phyloP scores from a whole-genome alignment of 306 rosid species.

The Citrullus colocynthis region DNA sequence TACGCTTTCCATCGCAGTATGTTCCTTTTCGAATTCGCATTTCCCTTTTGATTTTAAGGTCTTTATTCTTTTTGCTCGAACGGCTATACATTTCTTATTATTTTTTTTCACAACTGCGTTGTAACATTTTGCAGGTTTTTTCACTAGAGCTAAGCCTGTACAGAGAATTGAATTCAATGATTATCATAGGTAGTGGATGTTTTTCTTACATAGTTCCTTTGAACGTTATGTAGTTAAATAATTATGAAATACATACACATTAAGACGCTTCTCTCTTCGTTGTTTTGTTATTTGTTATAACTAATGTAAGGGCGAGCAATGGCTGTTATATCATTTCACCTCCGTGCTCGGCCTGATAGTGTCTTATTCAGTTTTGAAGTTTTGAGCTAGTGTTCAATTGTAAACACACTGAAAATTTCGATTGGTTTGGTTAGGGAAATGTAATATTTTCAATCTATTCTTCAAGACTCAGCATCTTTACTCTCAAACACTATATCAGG shows the following conservation, averaged over 20 bases:
- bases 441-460: not conserved
- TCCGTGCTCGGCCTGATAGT: not conserved
- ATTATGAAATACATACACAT: not conserved
- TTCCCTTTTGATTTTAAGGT: not conserved
- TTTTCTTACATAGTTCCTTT: not conserved
- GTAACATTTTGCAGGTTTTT: conserved; percentile 28
- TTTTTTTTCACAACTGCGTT: not conserved
- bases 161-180: conserved; percentile 49
- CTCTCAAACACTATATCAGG: not conserved
- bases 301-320: not conserved
- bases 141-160: conserved; percentile 67
- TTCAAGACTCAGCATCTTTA: not conserved
- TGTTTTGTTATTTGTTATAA: not conserved
- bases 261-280: not conserved
- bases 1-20: conserved; percentile 35
- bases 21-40: not conserved
- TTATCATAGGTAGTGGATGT: conserved; percentile 48
- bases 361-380: not conserved
- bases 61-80: not conserved
- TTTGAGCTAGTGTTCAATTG: not conserved
- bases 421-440: not conserved
- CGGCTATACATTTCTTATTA: not conserved
- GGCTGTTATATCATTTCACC: not conserved
- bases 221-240: not conserved
- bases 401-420: not conserved